Base-by-base conservation (phyloP, 768 basidiomycete genomes). In the Podaxis carcinomalis region DNA sequence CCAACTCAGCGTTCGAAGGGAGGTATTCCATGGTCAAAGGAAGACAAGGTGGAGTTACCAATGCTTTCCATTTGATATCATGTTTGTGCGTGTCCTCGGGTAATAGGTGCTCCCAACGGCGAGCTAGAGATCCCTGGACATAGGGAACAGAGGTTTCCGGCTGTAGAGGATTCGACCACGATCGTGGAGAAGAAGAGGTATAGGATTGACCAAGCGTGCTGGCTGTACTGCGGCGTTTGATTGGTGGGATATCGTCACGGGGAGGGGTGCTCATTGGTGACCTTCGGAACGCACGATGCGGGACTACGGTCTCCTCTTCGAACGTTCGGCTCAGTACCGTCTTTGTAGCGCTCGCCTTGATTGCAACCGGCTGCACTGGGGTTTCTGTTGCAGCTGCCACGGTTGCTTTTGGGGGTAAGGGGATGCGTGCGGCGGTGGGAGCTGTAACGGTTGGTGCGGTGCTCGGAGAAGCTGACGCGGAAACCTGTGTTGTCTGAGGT, bases 21-120 rank as follows among this genome's bases (percentile, higher is more conserved):
- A 96, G 88, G 68, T 93, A 85, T 68, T 96, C 95, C 11, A 91
- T 89, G 0, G 95, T 95, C 54, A 98, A 80, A 5, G 96, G 96
- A 1, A 98, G 81, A 67, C 92, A 95, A 10, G 86, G 83, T 0
- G 95, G 95, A 0, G 91, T 89, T 54, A 88, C 81, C 69, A 95
- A 86, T 9, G 88, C 88, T 64, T 84, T 86, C 96, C 96, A 98
- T 70, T 98, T 97, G 72, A 95, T 82, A 49, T 95, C 88, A 62
- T 94, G 87, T 70, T 93, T 90, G 69, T 84, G 88, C 25, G 83
- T 71, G 5, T 87, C 83, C 16, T 81, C 80, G 0, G 93, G 87
- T 68, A 90, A 88, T 62, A 89, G 83, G 69, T 96, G 93, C 65
- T 95, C 87, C 95, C 95, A 98, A 19, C 95, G 78, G 46, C 90